Conservation (phyloP, 2,329 filamentous ascomycete genomes). For the Penicillium carneum region DNA sequence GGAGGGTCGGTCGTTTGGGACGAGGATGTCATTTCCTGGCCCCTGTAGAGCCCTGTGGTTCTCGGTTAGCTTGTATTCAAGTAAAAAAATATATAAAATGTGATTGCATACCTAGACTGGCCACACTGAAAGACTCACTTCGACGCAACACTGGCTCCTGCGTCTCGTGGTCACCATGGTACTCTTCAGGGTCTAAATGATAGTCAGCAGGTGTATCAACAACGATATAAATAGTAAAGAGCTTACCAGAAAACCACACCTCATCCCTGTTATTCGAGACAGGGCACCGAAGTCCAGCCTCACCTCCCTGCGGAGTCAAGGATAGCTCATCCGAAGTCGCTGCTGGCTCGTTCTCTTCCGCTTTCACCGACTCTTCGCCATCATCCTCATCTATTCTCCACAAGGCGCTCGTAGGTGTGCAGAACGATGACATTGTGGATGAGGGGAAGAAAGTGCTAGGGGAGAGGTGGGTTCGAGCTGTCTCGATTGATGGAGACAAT, state of each 20-base stretch:
- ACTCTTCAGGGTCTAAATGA: slow-evolving; percentile 8
- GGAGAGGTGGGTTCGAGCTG: slow-evolving; percentile 10
- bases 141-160: neutral
- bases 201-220: neutral
- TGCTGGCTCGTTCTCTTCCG: neutral
- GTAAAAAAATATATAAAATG: neutral
- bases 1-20: neutral
- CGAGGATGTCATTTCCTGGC: neutral
- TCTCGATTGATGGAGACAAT: slow-evolving; percentile 1
- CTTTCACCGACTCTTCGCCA: neutral
- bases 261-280: neutral
- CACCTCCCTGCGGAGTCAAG: neutral
- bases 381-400: neutral
- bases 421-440: slow-evolving; percentile 2
- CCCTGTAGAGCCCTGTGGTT: neutral
- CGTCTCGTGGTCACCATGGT: neutral
- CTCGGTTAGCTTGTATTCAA: neutral
- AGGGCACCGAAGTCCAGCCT: neutral
- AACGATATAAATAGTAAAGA: neutral
- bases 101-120: slow-evolving; percentile 7
- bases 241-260: slow-evolving; percentile 13
- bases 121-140: neutral
- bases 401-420: neutral
- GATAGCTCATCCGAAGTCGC: neutral
- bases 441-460: neutral